A percentile compares a stretch with the other conserved stretches of the same genome.
Conservation (phyloP, 257 asterid species). For the Solanum etuberosum region DNA sequence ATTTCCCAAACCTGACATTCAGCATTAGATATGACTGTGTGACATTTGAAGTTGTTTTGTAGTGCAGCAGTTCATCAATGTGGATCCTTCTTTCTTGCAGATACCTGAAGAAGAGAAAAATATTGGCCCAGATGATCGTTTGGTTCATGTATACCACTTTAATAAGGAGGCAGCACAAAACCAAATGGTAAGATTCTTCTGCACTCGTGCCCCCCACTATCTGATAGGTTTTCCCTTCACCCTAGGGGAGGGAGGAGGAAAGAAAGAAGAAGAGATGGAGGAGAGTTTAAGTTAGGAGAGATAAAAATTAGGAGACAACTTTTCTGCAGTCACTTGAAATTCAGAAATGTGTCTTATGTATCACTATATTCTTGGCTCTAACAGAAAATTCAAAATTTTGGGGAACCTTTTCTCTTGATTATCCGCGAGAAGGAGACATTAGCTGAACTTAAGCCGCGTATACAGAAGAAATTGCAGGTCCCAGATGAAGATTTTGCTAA, state of each 20-base stretch:
- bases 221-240: not conserved
- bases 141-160: slow-evolving; percentile 55
- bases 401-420: slow-evolving; percentile 46
- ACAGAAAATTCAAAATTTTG: slow-evolving; percentile 45
- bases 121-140: slow-evolving; percentile 23
- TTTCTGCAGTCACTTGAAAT: not conserved
- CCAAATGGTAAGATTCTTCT: slow-evolving; percentile 28
- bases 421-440: slow-evolving; percentile 37
- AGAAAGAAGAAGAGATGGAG: not conserved
- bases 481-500: slow-evolving; percentile 48
- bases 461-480: slow-evolving; percentile 42
- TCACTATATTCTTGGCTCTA: not conserved
- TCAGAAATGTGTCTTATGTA: not conserved
- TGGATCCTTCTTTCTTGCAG: slow-evolving; percentile 10
- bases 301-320: not conserved
- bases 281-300: not conserved
- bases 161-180: slow-evolving; percentile 36
- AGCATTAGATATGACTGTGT: not conserved
- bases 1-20: not conserved
- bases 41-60: not conserved
- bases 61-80: not conserved
- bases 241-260: not conserved
- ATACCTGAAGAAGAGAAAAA: slow-evolving; percentile 39
- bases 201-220: not conserved
- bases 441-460: slow-evolving; percentile 31